Evolutionary conservation across 495 filamentous ascomycete genomes (phyloP), one percentile per base, ranked within the genome.

Genomic region (Parathielavia hyrcaniae): DNA sequence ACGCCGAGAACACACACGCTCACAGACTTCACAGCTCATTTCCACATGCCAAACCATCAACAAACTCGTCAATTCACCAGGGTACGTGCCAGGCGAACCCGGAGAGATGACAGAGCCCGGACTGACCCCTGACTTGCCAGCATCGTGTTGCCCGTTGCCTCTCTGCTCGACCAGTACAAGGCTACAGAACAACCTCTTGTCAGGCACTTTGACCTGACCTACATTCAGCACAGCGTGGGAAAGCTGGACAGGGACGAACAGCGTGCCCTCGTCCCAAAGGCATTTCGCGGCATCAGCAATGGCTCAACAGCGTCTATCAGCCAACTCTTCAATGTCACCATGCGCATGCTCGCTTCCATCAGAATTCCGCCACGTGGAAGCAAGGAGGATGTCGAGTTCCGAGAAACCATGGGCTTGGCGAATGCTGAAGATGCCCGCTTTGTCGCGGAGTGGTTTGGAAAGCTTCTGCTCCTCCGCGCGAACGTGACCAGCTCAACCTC

Each of bases 101-200:
- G 48, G 0, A 7, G 12, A 23, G 35, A 4, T 40, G 4, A 1
- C 19, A 17, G 16, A 11, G 12, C 36, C 14, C 13, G 7, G 22
- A 41, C 64, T 66, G 41, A 68, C 59, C 14, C 2, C 22, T 23
- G 11, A 8, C 14, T 30, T 30, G 6, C 32, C 19, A 79, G 85
- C 16, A 87, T 96, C 57, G 80, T 88, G 58, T 79, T 98, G 11
- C 93, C 93, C 12, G 91, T 98, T 26, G 79, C 82, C 10, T 83
- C 84, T 17, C 78, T 98, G 23, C 70, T 97, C 57, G 87, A 87
- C 61, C 93, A 97, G 67, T 97, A 92, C 78, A 97, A 96, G 66
- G 85, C 86, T 22, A 82, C 75, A 12, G 67, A 76, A 8, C 77
- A 77, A n/a, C 77, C 86, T 2, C 79, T 96, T 8, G 80, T 98